phyloP scores from a whole-genome alignment of 345 rosid species.

The Camelina sativa region DNA sequence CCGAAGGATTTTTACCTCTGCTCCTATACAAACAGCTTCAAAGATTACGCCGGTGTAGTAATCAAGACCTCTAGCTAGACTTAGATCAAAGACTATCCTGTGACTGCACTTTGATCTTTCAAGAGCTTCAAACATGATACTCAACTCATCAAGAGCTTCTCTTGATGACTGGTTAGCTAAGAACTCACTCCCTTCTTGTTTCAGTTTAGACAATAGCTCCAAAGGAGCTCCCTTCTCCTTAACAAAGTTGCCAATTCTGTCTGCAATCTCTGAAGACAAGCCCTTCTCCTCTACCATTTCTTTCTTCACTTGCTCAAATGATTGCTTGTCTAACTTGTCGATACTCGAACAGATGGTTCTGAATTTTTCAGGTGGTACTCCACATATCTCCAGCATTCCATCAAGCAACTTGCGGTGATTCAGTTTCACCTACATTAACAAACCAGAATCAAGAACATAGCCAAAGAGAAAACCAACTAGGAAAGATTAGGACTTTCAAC shows the following conservation, averaged over 20 bases:
- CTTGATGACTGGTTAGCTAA: slow-evolving; percentile 61
- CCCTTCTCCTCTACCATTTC: slow-evolving; percentile 99
- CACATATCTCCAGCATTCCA: slow-evolving; percentile 96
- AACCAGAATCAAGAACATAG: slow-evolving; percentile 9
- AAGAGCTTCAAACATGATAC: slow-evolving; percentile 80
- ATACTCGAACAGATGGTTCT: slow-evolving; percentile 93
- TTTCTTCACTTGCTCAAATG: slow-evolving; percentile 81
- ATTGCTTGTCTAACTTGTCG: slow-evolving; percentile 88
- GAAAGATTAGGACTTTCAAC: background rate
- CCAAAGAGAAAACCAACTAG: slow-evolving; percentile 15
- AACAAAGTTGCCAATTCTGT: slow-evolving; percentile 74
- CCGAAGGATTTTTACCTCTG: slow-evolving; percentile 56
- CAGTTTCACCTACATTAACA: slow-evolving; percentile 67
- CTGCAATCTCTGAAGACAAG: slow-evolving; percentile 67
- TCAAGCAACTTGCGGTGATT: slow-evolving; percentile 90
- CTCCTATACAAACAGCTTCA: slow-evolving; percentile 87
- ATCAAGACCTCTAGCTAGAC: slow-evolving; percentile 99
- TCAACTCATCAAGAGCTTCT: slow-evolving; percentile 75
- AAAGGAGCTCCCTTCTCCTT: slow-evolving; percentile 76
- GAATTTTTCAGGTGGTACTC: slow-evolving; percentile 90
- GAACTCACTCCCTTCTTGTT: slow-evolving; percentile 61
- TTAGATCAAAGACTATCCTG: slow-evolving; percentile 89
- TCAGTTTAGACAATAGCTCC: slow-evolving; percentile 66
- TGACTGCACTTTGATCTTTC: slow-evolving; percentile 73
- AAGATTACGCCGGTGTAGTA: slow-evolving; percentile 95